phyloP scores from a whole-genome alignment of 352 stramenopile genomes.

The Globisporangium nagaii region DNA sequence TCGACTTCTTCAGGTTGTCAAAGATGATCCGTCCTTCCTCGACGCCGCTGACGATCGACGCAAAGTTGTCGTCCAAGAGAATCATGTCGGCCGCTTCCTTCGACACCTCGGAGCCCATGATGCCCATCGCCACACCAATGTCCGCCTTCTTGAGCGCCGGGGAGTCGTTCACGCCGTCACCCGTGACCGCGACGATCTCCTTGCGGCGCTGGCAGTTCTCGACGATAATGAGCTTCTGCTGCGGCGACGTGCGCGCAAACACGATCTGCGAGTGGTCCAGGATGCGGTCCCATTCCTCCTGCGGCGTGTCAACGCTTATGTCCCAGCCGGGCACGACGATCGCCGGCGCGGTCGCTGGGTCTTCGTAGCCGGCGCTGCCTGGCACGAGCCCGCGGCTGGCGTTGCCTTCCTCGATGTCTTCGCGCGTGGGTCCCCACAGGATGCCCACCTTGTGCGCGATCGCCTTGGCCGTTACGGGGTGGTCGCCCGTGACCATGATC shows the following conservation, averaged over 20 bases:
- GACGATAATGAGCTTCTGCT: conserved; percentile 95
- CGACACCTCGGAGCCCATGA: conserved; percentile 94
- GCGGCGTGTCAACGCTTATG: conserved; percentile 64
- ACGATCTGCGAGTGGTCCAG: conserved; percentile 89
- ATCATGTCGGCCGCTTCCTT: conserved; percentile 95
- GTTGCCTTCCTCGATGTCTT: conserved; percentile 84
- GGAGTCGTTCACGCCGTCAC: conserved; percentile 98
- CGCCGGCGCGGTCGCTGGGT: conserved; percentile 66
- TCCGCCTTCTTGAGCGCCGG: conserved; percentile 95
- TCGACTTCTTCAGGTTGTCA: conserved; percentile 94
- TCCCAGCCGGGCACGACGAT: conserved; percentile 85
- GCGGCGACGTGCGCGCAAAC: conserved; percentile 93
- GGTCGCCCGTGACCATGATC: conserved; percentile 94
- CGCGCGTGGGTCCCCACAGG: conserved; percentile 81
- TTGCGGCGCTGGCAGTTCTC: conserved; percentile 82
- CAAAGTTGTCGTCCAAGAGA: conserved; percentile 97
- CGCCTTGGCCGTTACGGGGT: conserved; percentile 90
- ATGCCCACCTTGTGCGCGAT: conserved; percentile 94
- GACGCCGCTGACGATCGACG: conserved; percentile 93
- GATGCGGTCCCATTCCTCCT: conserved; percentile 86
- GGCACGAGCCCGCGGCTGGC: conserved; percentile 36
- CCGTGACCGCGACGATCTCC: conserved; percentile 93
- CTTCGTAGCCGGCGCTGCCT: conserved; percentile 65
- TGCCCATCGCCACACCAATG: conserved; percentile 98
- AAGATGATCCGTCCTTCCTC: conserved; percentile 94